Percentiles rank a stretch among this genome's conserved stretches.
Evolutionary conservation across 2,329 filamentous ascomycete species (phyloP).

Genomic region (Periconia digitata): DNA sequence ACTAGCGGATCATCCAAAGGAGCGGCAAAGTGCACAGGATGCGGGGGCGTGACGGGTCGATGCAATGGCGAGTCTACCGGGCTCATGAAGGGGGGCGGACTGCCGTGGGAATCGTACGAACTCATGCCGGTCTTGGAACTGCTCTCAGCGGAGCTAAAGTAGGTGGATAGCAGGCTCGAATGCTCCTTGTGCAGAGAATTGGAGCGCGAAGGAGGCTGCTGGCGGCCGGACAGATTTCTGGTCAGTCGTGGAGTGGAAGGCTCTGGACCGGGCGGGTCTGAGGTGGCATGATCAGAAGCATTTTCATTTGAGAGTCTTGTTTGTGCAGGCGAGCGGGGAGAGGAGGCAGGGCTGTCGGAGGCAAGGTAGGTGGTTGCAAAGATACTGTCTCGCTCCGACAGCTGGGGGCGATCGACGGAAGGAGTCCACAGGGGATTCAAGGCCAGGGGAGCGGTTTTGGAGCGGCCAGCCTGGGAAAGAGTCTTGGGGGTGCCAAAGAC

Average conservation of each 20-base stretch:
- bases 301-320: constrained; percentile 25
- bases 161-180: constrained; percentile 33
- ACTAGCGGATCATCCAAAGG: constrained; percentile 29
- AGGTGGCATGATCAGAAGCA: constrained; percentile 26
- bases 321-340: constrained; percentile 38
- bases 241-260: constrained; percentile 36
- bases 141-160: constrained; percentile 31
- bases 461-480: constrained; percentile 41
- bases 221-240: constrained; percentile 32
- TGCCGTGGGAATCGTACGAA: constrained; percentile 24
- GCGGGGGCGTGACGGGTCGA: constrained; percentile 31
- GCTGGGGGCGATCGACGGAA: constrained; percentile 50
- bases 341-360: constrained; percentile 50
- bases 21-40: constrained; percentile 21
- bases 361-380: constrained; percentile 63
- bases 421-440: constrained; percentile 40
- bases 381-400: constrained; percentile 65
- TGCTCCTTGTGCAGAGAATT: constrained; percentile 30
- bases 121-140: constrained; percentile 16
- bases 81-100: constrained; percentile 41
- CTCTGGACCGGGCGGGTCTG: constrained; percentile 33
- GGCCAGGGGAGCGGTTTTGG: constrained; percentile 40
- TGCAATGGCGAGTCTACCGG: constrained; percentile 40
- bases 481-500: constrained; percentile 31
- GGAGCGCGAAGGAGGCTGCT: constrained; percentile 29